Conservation (phyloP, 345 rosid genomes). For the Salix brachista region DNA sequence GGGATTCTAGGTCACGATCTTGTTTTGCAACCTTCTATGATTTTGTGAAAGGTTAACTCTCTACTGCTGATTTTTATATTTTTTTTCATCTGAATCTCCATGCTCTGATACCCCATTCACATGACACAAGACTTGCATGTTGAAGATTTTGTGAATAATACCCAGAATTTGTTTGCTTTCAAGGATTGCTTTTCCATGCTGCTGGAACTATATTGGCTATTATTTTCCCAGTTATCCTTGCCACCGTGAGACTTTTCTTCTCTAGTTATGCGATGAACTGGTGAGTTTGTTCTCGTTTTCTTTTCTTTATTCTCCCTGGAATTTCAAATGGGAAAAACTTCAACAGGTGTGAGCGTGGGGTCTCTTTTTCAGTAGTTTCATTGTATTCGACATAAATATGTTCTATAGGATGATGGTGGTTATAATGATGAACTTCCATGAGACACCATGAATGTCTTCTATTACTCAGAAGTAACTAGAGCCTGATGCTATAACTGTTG, state of each 20-base stretch:
- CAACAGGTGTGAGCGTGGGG: background rate
- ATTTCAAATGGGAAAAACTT: background rate
- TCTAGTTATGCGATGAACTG: constrained; percentile 80
- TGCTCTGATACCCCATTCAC: background rate
- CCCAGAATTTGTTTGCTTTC: constrained; percentile 17
- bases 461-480: background rate
- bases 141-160: constrained; percentile 11
- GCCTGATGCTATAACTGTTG: background rate
- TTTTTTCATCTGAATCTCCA: background rate
- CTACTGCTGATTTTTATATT: constrained; percentile 4
- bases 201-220: constrained; percentile 62
- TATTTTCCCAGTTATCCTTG: constrained; percentile 60
- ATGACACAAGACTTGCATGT: background rate
- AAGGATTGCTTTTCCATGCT: constrained; percentile 73
- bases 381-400: background rate
- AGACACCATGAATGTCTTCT: background rate
- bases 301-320: background rate
- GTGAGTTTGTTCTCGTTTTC: constrained; percentile 35
- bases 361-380: background rate
- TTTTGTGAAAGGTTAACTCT: constrained; percentile 62
- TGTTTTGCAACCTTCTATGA: constrained; percentile 50
- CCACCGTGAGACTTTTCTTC: constrained; percentile 65
- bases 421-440: constrained; percentile 5
- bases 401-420: background rate
- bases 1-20: constrained; percentile 40